Percentiles rank a stretch among this genome's conserved stretches.
phyloP scores from a whole-genome alignment of 129 eudicot genomes.

The sunflower (Helianthus annuus) region DNA sequence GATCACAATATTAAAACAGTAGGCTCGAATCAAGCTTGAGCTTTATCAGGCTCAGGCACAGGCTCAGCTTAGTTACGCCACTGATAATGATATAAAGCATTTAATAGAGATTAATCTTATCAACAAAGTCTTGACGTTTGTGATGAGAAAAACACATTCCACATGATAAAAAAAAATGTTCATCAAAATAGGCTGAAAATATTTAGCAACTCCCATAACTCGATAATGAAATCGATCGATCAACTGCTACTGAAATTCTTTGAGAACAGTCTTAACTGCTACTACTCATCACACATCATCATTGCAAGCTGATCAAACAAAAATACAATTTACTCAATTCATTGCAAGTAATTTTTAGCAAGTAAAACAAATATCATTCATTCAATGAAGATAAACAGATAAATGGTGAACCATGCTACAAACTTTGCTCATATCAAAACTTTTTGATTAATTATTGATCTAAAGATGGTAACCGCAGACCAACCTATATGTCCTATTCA shows the following conservation, averaged over 20 bases:
- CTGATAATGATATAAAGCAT: background rate
- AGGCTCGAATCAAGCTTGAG: too few species aligned
- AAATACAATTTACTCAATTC: background rate
- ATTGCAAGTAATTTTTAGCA: background rate
- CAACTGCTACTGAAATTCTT: background rate
- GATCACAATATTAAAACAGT: too few species aligned
- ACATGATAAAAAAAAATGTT: background rate
- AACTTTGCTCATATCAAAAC: constrained; percentile 25
- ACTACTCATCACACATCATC: constrained; percentile 18
- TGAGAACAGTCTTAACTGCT: background rate
- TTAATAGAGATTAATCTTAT: background rate
- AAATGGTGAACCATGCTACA: constrained; percentile 1
- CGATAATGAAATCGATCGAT: background rate
- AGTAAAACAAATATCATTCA: background rate
- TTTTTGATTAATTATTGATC: constrained; percentile 27
- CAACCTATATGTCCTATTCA: constrained; percentile 30
- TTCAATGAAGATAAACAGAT: constrained; percentile 7
- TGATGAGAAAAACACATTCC: background rate
- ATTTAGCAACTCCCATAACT: background rate
- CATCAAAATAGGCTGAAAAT: background rate
- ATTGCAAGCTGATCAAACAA: constrained; percentile 23
- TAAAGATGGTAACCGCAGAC: background rate
- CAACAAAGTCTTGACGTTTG: background rate
- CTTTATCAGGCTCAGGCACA: too few species aligned
- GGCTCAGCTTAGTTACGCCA: too few species aligned